A percentile compares a stretch with the other conserved stretches of the same genome.
Evolutionary conservation across 2,329 filamentous ascomycete species (phyloP).

Genomic region (Diaporthe helianthi): DNA sequence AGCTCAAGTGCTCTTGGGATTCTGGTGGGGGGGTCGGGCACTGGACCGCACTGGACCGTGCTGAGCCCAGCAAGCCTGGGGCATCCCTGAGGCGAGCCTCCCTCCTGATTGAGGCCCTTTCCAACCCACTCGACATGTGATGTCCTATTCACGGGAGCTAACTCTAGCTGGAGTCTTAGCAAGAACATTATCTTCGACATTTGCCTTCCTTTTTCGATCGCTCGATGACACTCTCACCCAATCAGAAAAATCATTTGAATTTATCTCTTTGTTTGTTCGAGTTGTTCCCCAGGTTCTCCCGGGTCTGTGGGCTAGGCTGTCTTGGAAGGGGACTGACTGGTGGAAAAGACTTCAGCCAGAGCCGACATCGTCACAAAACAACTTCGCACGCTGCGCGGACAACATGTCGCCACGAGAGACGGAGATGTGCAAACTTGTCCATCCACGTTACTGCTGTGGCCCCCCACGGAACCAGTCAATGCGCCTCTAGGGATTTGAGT

Average conservation of each 20-base stretch:
- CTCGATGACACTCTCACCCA: neutral
- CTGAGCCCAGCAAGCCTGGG: neutral
- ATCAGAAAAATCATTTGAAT: conserved; percentile 13
- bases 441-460: neutral
- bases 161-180: neutral
- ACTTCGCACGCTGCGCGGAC: neutral
- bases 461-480: neutral
- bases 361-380: neutral
- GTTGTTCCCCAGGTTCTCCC: no score
- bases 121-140: conserved; percentile 27
- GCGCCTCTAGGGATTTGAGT: neutral
- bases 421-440: neutral
- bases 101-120: neutral
- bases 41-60: neutral
- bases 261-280: neutral
- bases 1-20: neutral
- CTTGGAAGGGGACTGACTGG: neutral
- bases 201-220: conserved; percentile 16
- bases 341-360: no score
- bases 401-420: neutral
- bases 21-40: conserved; percentile 1
- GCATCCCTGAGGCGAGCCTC: neutral
- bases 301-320: neutral
- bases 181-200: neutral
- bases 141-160: conserved; percentile 11